Evolutionary conservation across 768 basidiomycete species (phyloP).

Genomic region (Suillus discolor): DNA sequence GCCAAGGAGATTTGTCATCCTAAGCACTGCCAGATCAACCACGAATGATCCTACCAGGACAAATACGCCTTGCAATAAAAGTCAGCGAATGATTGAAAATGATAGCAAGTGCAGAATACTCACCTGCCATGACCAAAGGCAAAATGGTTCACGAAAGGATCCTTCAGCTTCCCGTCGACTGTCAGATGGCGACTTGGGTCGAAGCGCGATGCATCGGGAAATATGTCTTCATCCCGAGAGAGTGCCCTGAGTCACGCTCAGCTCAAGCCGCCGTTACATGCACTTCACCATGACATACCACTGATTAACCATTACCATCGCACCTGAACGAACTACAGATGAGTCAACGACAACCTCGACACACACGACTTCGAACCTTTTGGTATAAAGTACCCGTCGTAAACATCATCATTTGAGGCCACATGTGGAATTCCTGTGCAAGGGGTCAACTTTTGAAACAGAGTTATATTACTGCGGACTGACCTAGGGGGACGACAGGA

Average conservation of each 20-base stretch:
- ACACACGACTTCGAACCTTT: slow-evolving; percentile 37
- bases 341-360: neutral
- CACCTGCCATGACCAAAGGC: neutral
- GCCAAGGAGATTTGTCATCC: neutral
- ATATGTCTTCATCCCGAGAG: neutral
- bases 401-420: slow-evolving; percentile 37
- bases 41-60: neutral
- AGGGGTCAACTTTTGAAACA: neutral
- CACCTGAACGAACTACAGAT: neutral
- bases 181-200: slow-evolving; percentile 3
- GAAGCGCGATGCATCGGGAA: neutral
- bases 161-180: neutral
- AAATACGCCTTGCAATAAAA: neutral
- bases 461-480: neutral
- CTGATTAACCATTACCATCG: neutral
- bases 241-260: neutral
- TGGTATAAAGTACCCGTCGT: slow-evolving; percentile 49
- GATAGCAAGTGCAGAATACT: neutral
- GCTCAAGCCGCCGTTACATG: too few relatives aligned
- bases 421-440: slow-evolving; percentile 22
- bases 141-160: neutral
- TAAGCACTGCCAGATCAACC: neutral
- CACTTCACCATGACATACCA: neutral
- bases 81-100: neutral
- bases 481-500: slow-evolving; percentile 27